Base-by-base conservation (phyloP, 495 filamentous ascomycete species). In the Hypomontagnella submonticulosa region DNA sequence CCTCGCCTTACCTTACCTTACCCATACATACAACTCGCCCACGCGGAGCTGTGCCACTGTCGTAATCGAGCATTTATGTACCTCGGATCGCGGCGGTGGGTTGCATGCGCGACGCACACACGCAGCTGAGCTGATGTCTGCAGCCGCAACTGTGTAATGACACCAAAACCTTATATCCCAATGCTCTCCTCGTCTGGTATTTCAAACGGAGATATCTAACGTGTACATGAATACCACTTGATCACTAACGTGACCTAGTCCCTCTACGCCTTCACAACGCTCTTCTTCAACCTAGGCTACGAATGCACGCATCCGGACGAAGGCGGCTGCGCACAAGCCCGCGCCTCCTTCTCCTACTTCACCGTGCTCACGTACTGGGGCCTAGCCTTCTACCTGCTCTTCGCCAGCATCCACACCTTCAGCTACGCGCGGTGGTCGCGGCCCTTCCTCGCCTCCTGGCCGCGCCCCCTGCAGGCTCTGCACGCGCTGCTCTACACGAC, bases 311-410 rank as follows among this genome's bases (percentile, higher is more conserved):
- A 68, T 10, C 42, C 61, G 1, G 40, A 66, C 1, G 53, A 74
- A 32, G 75, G 79, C 70, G 66, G 71, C 3, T 74, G 76, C 49
- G 9, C 50, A 8, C 50, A 32, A 4, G 75, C 83, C 40, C 76
- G 77, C 23, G 72, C 78, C 40, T 77, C 77, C 47, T 95, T 94
- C 81, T 89, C 85, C 64, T 96, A 84, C 83, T 96, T 96, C 80
- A 96, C 92, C 4, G 74, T 90, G 48, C 79, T 85, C 36, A 89
- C 88, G 4, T 93, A 90, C 80, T 94, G 90, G 90, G 89, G 90
- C 0, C 67, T 93, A 16, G 88, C 81, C 15, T 94, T 93, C 78
- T 96, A 95, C 80, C 88, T 88, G 73, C 77, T 85, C 13, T 76
- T 87, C 56, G 76, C 86, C 0, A 77, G 85, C 3, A 44, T 85